Conservation (phyloP, 1,284 basidiomycete species). For the Wolfiporia cocos region DNA sequence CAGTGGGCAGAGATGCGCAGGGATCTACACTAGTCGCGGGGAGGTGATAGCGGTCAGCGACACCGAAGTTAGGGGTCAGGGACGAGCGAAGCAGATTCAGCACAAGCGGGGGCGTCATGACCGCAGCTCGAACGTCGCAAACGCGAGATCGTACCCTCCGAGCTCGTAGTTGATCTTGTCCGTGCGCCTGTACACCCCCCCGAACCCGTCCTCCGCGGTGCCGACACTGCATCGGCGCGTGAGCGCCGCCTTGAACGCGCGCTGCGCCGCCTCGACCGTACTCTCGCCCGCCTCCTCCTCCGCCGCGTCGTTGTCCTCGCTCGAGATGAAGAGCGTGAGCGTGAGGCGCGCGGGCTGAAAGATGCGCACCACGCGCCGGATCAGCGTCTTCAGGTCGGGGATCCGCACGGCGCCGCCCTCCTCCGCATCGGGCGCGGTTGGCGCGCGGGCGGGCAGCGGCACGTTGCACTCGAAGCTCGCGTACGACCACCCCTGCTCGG, state of each 20-base stretch:
- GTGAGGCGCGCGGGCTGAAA: constrained; percentile 89
- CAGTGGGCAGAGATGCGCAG: no score
- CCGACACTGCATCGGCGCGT: constrained; percentile 17
- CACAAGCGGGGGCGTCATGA: no score
- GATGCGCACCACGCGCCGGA: constrained; percentile 86
- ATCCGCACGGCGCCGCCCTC: constrained; percentile 40
- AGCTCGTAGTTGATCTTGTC: constrained; percentile 99
- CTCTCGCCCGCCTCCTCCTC: constrained; percentile 47
- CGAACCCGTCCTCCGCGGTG: constrained; percentile 7
- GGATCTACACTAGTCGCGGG: no score
- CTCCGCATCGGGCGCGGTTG: constrained; percentile 29
- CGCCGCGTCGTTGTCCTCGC: constrained; percentile 42
- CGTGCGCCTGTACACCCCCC: constrained; percentile 59
- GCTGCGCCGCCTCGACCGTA: constrained; percentile 61
- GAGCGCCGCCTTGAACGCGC: constrained; percentile 61
- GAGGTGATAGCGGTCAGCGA: no score
- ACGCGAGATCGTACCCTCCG: constrained; percentile 92
- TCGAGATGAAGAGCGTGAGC: constrained; percentile 90
- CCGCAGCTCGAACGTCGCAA: constrained; percentile 76
- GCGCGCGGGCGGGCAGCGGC: no score
- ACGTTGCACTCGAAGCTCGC: constrained; percentile 99
- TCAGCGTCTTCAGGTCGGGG: constrained; percentile 75
- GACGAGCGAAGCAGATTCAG: neutral
- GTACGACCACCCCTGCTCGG: constrained; percentile 96
- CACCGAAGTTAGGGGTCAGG: no score